A percentile compares a stretch with the other conserved stretches of the same genome.
Evolutionary conservation across 495 filamentous ascomycete genomes (phyloP).

Genomic region (Neurospora sp.): DNA sequence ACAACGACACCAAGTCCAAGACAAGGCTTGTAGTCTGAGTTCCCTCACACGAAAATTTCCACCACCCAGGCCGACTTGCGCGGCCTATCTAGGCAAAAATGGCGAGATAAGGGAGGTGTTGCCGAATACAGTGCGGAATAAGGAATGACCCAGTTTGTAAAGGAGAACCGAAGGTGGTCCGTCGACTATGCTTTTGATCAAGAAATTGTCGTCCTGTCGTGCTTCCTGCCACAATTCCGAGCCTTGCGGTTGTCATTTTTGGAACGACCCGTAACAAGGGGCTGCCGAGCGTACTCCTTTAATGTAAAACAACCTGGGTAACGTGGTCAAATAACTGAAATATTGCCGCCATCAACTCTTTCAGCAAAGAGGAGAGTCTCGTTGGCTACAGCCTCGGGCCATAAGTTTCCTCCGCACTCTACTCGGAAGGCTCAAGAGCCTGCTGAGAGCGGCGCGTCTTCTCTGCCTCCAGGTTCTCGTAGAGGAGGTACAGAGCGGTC

Average conservation of each 20-base stretch:
- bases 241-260: conserved; percentile 54
- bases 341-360: not conserved
- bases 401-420: conserved; percentile 33
- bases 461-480: conserved; percentile 98
- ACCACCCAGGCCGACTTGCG: not conserved
- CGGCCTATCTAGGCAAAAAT: not conserved
- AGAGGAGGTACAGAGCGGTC: conserved; percentile 88
- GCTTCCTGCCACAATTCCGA: conserved; percentile 34
- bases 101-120: not conserved
- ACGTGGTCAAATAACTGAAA: not conserved
- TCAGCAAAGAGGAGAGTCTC: conserved; percentile 11
- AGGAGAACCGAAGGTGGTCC: conserved; percentile 25
- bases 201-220: conserved; percentile 36
- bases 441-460: conserved; percentile 86
- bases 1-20: not conserved
- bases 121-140: conserved; percentile 17
- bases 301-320: not conserved
- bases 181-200: conserved; percentile 30
- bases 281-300: conserved; percentile 22
- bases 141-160: conserved; percentile 22
- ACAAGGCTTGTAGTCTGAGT: not conserved
- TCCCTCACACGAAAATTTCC: not conserved
- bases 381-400: conserved; percentile 18
- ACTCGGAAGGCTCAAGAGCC: conserved; percentile 47
- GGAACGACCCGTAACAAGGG: conserved; percentile 31